Evolutionary conservation across 2,329 filamentous ascomycete genomes (phyloP).

Genomic region (Fusarium zealandicum): DNA sequence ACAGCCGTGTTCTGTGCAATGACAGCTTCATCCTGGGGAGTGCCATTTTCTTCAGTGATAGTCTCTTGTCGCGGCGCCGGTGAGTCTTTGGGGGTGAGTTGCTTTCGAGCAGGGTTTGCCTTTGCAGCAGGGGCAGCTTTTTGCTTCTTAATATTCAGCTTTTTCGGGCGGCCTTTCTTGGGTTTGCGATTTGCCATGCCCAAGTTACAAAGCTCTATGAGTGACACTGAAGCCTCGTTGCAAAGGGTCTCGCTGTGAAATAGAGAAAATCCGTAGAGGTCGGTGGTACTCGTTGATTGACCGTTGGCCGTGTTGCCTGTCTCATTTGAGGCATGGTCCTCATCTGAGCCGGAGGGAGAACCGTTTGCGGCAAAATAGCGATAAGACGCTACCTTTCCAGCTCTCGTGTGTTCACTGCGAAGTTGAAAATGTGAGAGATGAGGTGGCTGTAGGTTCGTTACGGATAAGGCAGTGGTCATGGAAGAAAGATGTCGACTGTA

Average conservation of each 20-base stretch:
- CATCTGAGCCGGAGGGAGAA: neutral
- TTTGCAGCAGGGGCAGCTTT: conserved; percentile 7
- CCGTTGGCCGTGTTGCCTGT: neutral
- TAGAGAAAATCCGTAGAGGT: conserved; percentile 32
- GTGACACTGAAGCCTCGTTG: conserved; percentile 19
- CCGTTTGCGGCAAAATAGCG: conserved; percentile 39
- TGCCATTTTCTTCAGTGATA: neutral
- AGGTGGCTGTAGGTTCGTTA: conserved; percentile 43
- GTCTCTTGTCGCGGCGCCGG: neutral
- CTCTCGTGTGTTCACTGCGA: conserved; percentile 46
- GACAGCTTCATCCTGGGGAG: neutral
- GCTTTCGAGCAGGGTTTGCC: neutral
- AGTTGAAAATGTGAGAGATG: conserved; percentile 47
- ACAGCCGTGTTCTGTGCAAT: neutral
- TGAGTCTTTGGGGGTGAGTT: neutral
- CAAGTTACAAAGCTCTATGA: conserved; percentile 39
- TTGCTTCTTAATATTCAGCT: conserved; percentile 18
- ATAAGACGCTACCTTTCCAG: conserved; percentile 49
- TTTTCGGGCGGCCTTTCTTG: conserved; percentile 38
- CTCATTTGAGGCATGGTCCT: neutral
- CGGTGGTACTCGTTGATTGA: neutral
- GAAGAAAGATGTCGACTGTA: conserved; percentile 50
- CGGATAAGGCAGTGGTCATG: conserved; percentile 47
- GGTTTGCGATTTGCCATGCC: conserved; percentile 34
- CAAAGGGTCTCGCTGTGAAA: conserved; percentile 6